These are phyloP conservation scores for Larix sibirica DNA, from an alignment of 83 land plant species.

Conservation along the genomic window DNA sequence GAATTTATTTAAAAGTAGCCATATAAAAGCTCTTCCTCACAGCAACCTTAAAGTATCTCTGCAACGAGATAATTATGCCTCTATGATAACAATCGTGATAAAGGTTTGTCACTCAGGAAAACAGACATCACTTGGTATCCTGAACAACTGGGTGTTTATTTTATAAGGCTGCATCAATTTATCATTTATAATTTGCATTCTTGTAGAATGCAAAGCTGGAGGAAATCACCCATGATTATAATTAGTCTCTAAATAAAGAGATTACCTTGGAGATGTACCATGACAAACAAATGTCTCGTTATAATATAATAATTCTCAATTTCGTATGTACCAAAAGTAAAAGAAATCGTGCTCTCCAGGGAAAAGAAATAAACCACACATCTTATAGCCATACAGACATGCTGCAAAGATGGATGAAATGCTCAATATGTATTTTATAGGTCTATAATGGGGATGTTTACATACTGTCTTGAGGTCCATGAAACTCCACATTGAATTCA, in stretches of 20 bases:
- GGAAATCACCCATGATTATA: background rate
- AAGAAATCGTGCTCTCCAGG: background rate
- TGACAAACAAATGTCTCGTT: background rate
- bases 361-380: background rate
- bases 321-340: background rate
- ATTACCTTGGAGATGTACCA: background rate
- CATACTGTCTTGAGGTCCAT: conserved; percentile 73
- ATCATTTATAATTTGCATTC: background rate
- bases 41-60: too few species aligned
- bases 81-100: too few species aligned
- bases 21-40: too few species aligned
- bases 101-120: too few species aligned
- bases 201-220: background rate
- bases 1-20: background rate
- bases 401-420: background rate
- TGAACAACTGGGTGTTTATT: background rate
- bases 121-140: too few species aligned
- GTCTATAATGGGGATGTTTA: background rate
- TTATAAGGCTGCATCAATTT: background rate
- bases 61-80: too few species aligned
- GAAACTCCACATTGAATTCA: conserved; percentile 75
- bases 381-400: background rate
- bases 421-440: too few species aligned
- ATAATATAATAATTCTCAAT: background rate
- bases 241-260: background rate